Percentiles rank a stretch among this genome's conserved stretches.
phyloP scores from a whole-genome alignment of 805 yeast genomes.

The Candida lessepsii region DNA sequence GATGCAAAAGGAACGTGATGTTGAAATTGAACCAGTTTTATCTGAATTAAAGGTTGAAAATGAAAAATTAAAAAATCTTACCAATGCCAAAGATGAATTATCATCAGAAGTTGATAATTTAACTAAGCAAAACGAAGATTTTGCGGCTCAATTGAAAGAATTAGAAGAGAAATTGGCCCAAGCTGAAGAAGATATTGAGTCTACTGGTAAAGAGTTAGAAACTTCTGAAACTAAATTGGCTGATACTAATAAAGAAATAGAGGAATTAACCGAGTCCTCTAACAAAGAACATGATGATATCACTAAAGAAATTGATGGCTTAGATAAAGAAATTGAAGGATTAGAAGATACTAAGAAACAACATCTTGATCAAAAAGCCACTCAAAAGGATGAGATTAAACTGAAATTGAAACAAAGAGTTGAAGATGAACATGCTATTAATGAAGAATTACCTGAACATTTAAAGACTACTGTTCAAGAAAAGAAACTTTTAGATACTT shows the following conservation, averaged over 20 bases:
- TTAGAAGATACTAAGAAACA: slow-evolving; percentile 33
- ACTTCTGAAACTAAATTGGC: slow-evolving; percentile 37
- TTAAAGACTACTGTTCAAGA: slow-evolving; percentile 39
- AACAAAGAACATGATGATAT: slow-evolving; percentile 26
- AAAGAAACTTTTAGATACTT: slow-evolving; percentile 34
- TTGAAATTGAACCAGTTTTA: slow-evolving; percentile 52
- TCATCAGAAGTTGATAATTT: slow-evolving; percentile 44
- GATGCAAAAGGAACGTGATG: slow-evolving; percentile 54
- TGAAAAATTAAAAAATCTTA: slow-evolving; percentile 48
- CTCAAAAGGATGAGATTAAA: slow-evolving; percentile 34
- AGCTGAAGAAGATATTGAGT: slow-evolving; percentile 37
- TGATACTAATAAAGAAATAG: slow-evolving; percentile 38
- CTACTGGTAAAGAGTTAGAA: slow-evolving; percentile 31
- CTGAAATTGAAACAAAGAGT: slow-evolving; percentile 31
- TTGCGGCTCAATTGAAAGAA: slow-evolving; percentile 42
- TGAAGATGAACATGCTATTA: slow-evolving; percentile 49
- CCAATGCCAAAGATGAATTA: slow-evolving; percentile 47
- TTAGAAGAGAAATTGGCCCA: slow-evolving; percentile 44
- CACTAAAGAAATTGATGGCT: slow-evolving; percentile 29
- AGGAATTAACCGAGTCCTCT: slow-evolving; percentile 28
- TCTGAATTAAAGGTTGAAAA: slow-evolving; percentile 52
- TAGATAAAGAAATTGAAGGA: slow-evolving; percentile 43
- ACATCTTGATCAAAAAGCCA: slow-evolving; percentile 34
- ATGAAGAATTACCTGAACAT: slow-evolving; percentile 53
- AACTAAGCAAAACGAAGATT: slow-evolving; percentile 45